These are phyloP conservation scores for Rubus idaeus DNA, from an alignment of 306 rosid species.

Conservation along the genomic window DNA sequence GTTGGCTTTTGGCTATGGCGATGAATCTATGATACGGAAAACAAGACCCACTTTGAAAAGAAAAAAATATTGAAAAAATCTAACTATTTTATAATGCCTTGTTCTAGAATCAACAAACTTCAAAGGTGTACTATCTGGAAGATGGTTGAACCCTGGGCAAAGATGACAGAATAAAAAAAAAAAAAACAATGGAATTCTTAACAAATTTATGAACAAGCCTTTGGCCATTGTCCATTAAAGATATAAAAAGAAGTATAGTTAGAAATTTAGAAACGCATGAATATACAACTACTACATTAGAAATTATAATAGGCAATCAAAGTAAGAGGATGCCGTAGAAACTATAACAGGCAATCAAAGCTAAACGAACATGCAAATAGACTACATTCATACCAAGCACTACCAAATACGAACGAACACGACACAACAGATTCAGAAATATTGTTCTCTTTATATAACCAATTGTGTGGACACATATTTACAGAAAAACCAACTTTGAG, in stretches of 20 bases:
- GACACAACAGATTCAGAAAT: background rate
- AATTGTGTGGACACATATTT: conserved; percentile 14
- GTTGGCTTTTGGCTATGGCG: conserved; percentile 1
- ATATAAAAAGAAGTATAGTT: background rate
- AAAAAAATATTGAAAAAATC: too few species aligned
- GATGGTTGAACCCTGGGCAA: background rate
- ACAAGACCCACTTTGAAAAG: too few species aligned
- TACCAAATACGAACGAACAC: background rate
- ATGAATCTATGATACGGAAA: background rate
- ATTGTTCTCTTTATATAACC: conserved; percentile 7
- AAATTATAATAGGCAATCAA: background rate
- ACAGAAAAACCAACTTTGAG: conserved; percentile 18
- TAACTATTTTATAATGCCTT: background rate
- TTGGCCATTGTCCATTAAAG: background rate
- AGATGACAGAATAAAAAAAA: background rate
- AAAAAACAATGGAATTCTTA: background rate
- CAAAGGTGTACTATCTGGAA: background rate
- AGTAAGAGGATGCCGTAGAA: background rate
- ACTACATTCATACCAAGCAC: background rate
- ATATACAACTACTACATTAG: background rate
- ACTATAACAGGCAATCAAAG: background rate
- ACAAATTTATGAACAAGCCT: background rate
- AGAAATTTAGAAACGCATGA: background rate
- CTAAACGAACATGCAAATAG: background rate
- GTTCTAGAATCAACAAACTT: conserved; percentile 8